Evolutionary conservation across 306 rosid genomes (phyloP), one percentile per base, ranked within the genome.

Genomic region (Ormosia emarginata): DNA sequence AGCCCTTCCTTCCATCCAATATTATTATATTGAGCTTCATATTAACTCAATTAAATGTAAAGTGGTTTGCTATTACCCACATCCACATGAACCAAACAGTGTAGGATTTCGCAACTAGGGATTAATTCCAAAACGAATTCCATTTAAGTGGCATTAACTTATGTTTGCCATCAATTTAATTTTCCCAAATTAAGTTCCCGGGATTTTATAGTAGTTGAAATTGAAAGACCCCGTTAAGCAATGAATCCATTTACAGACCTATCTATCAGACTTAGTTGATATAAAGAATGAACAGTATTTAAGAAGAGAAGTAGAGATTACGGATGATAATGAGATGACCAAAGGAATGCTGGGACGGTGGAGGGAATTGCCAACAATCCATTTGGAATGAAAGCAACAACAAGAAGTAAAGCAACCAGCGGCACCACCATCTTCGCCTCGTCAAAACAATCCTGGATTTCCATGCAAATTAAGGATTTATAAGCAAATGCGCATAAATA

Each of bases 321-420:
- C 91, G 78, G 71, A 44, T 82, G 67, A 62, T 85, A 86, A 79
- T 91, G 87, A 15, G 95, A 88, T 2, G 97, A 91, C 99, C 99
- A 95, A 66, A 95, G 92, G 56, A 95, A 91, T 52, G 99, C 99
- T 3, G 99, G 97, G 67, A 80, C 90, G 2, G 98, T 91, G 67
- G 94, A 89, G 4, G 93, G 86, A 76, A 33, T 61, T 41, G 92
- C 83, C 5, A 86, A 74, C 49, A 85, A 64, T 34, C 89, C 90
- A 30, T 78, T 64, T 5, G 90, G 91, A 78, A 85, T 17, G 11
- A 77, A 58, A 75, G 85, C 85, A 17, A 70, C 87, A 46, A 90
- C 50, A 69, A 89, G 29, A 69, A 89, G 29, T 85, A 91, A 75
- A 71, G 71, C 86, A 86, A 77, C 46, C 69, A 89, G 70, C 40